A percentile compares a stretch with the other conserved stretches of the same genome.
Evolutionary conservation across 345 rosid genomes (phyloP).

Genomic region (Aegle marmelos): DNA sequence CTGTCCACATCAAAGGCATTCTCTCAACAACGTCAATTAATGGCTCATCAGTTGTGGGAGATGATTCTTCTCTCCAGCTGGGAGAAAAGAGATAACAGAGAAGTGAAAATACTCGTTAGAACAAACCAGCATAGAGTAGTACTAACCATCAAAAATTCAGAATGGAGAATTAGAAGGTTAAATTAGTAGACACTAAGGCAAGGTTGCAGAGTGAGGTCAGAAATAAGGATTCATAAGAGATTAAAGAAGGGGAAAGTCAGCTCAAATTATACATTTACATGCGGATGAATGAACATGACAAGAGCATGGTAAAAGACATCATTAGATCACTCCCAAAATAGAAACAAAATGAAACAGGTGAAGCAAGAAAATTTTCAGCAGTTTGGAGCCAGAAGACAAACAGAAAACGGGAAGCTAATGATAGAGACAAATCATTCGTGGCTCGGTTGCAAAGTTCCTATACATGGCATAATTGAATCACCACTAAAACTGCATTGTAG

Average conservation of each 20-base stretch:
- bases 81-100: background rate
- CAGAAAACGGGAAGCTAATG: background rate
- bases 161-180: background rate
- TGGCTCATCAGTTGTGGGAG: background rate
- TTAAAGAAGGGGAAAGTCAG: background rate
- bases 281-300: background rate
- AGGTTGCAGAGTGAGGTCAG: background rate
- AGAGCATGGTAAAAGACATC: background rate
- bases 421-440: background rate
- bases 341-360: background rate
- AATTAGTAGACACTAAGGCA: background rate
- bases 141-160: background rate
- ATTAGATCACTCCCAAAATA: background rate
- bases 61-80: conserved; percentile 12
- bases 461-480: background rate
- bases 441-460: background rate
- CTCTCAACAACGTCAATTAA: no score
- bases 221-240: background rate
- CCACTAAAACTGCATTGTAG: background rate
- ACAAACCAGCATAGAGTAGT: background rate
- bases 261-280: background rate
- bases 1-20: background rate
- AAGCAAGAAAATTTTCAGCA: background rate
- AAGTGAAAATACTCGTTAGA: background rate
- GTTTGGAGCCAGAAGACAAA: background rate